These are phyloP conservation scores for Diaporthe velutina DNA, from an alignment of 2,329 filamentous ascomycete genomes.

Conservation along the genomic window DNA sequence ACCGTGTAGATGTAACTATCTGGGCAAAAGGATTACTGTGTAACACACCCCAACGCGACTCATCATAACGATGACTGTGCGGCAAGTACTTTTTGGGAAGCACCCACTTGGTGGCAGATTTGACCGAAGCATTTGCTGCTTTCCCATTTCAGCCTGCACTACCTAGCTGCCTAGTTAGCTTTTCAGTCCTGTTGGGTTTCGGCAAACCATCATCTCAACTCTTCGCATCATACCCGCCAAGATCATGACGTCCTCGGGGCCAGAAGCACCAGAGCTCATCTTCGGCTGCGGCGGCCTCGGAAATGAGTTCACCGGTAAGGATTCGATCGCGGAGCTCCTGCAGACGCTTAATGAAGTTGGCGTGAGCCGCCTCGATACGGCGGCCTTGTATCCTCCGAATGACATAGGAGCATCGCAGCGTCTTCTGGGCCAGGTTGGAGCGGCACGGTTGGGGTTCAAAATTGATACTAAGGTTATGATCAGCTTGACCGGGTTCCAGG, in stretches of 20 bases:
- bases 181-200: neutral
- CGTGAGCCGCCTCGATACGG: neutral
- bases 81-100: neutral
- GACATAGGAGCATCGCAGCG: neutral
- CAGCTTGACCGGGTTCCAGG: neutral
- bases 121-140: neutral
- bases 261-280: neutral
- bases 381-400: neutral
- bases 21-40: too few relatives aligned
- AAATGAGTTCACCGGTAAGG: neutral
- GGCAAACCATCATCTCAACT: neutral
- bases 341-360: neutral
- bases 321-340: neutral
- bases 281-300: neutral
- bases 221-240: neutral
- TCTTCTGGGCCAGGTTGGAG: neutral
- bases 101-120: neutral
- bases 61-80: neutral
- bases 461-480: neutral
- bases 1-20: too few relatives aligned
- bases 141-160: neutral
- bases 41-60: too few relatives aligned
- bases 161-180: neutral
- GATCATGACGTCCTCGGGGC: neutral
- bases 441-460: neutral